Evolutionary conservation across 1,284 basidiomycete species (phyloP).

Genomic region (Ceratobasidium sp.): DNA sequence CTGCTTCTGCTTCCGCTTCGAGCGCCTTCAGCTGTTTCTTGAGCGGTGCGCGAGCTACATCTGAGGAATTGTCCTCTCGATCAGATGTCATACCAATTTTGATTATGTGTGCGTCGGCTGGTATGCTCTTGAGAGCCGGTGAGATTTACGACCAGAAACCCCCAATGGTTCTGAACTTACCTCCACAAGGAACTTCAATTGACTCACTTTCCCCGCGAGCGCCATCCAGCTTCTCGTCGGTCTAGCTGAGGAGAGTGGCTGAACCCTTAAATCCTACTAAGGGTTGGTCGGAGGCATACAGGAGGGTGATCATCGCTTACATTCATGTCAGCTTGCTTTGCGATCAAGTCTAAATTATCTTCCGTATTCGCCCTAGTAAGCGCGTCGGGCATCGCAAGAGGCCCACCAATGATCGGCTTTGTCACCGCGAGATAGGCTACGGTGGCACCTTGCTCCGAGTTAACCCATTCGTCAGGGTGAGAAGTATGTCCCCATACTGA

Average conservation of each 20-base stretch:
- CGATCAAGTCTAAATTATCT: slow-evolving; percentile 22
- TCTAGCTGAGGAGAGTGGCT: slow-evolving; percentile 10
- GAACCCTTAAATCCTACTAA: no score
- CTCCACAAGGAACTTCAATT: slow-evolving; percentile 10
- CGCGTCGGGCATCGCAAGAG: neutral
- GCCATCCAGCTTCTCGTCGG: slow-evolving; percentile 23
- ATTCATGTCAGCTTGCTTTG: slow-evolving; percentile 7
- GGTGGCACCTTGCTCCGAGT: neutral
- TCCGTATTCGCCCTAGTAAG: neutral
- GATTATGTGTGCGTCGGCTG: slow-evolving; percentile 1
- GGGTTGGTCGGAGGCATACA: neutral
- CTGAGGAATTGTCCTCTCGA: neutral
- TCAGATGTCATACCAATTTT: neutral
- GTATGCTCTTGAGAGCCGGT: slow-evolving; percentile 3
- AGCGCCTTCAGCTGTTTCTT: slow-evolving; percentile 8
- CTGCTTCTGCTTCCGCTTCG: slow-evolving; percentile 11
- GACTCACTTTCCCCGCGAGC: slow-evolving; percentile 8
- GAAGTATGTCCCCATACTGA: slow-evolving; percentile 20
- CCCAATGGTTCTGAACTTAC: neutral
- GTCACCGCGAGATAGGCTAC: slow-evolving; percentile 10
- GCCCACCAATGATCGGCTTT: neutral
- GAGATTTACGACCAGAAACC: neutral
- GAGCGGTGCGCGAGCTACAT: neutral
- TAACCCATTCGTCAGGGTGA: slow-evolving; percentile 17
- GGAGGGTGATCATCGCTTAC: neutral